Base-by-base conservation (phyloP, 352 stramenopile species). In the Albugo candida region DNA sequence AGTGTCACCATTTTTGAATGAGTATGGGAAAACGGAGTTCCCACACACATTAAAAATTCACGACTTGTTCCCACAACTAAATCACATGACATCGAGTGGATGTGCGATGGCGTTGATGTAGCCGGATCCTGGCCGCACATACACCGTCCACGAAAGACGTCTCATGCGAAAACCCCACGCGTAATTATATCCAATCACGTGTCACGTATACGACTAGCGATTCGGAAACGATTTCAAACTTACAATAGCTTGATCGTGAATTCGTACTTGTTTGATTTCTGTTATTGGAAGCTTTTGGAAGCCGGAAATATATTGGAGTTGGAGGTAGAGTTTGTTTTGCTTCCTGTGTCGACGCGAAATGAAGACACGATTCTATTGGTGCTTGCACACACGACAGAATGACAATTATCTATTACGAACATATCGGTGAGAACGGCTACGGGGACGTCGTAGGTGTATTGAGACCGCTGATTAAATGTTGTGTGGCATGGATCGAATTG, bases 1-100 rank as follows among this genome's bases (percentile, higher is more conserved):
- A 96, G 63, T 98, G 92, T n/a, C 88, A 68, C 94, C 92, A 98
- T 13, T 97, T 79, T 27, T 94, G 93, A 42, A 97, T 87, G 21
- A 96, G 70, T 46, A 94, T 63, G 36, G 96, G 73, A 66, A 96
- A 98, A 14, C 95, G 81, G 42, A 98, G 58, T 58, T 99, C 95
- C 85, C 89, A 98, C 20, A 98, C 56, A 49, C 81, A 89, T n/a
- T 48, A 99, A 72, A 59, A 94, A 97, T 4, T 94, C 95, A 54
- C 80, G 70, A 50, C 69, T 95, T 5, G 93, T 98, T 35, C 95
- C 93, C 18, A 83, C 88, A 11, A 91, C 80, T 38, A n/a, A 98
- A 60, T 92, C 93, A 98, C 45, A 88, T 93, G 36, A 91, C 81
- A 60, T 98, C 92, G 38, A 89, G 72, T 14, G 92, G 95, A 40